A percentile compares a stretch with the other conserved stretches of the same genome.
Conservation (phyloP, 768 basidiomycete genomes). For the Cantharellus anzutake region DNA sequence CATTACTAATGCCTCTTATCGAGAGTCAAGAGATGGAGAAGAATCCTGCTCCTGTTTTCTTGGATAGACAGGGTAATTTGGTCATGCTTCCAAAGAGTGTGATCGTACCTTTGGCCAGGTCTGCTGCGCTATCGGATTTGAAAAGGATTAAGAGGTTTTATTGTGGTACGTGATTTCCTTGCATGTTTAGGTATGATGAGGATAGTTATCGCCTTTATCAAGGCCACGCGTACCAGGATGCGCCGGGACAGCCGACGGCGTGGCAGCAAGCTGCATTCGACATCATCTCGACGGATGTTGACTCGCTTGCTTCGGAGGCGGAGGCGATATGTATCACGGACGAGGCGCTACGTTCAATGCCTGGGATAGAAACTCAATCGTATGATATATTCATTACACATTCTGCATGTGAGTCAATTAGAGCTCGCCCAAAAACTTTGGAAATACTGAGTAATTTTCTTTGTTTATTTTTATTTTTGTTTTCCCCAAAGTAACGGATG, state of each 20-base stretch:
- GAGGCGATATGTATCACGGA: constrained; percentile 54
- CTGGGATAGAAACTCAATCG: constrained; percentile 38
- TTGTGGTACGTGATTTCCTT: constrained; percentile 46
- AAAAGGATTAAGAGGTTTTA: constrained; percentile 71
- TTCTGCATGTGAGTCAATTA: constrained; percentile 36
- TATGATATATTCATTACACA: constrained; percentile 71
- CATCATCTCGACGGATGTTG: constrained; percentile 62
- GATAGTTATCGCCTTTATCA: background rate
- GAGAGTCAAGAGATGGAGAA: constrained; percentile 38
- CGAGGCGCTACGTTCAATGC: constrained; percentile 46
- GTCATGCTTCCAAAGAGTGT: constrained; percentile 55
- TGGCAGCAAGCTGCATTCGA: constrained; percentile 41
- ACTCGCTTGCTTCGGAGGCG: constrained; percentile 49
- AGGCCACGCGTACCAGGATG: background rate
- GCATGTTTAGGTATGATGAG: background rate
- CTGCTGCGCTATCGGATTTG: constrained; percentile 47
- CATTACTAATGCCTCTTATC: constrained; percentile 47
- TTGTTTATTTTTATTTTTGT: constrained; percentile 3
- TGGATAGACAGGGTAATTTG: constrained; percentile 66
- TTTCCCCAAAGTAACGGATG: constrained; percentile 36
- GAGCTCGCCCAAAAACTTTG: background rate
- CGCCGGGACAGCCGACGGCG: constrained; percentile 7
- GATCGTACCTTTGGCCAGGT: constrained; percentile 58
- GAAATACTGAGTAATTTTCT: background rate
- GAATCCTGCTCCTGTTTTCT: constrained; percentile 40